These are phyloP conservation scores for Auriscalpium microsporum DNA, from an alignment of 768 basidiomycete genomes.

Conservation along the genomic window DNA sequence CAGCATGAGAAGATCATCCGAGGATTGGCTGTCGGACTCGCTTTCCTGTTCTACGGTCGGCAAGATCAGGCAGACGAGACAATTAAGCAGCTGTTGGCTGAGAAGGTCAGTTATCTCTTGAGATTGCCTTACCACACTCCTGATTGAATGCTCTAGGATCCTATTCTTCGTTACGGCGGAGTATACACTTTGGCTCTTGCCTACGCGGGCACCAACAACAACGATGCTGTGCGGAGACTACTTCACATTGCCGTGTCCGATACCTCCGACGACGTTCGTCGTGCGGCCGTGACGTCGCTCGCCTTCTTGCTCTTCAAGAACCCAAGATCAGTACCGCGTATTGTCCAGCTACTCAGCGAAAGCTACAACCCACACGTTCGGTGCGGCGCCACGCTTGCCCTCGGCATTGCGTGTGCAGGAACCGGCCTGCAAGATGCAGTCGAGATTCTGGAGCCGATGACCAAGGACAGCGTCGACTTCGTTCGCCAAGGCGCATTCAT, in stretches of 20 bases:
- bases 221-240: slow-evolving; percentile 83
- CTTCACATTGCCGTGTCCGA: slow-evolving; percentile 97
- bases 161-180: slow-evolving; percentile 94
- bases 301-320: slow-evolving; percentile 97
- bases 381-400: slow-evolving; percentile 91
- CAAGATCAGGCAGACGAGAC: slow-evolving; percentile 90
- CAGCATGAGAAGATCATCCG: slow-evolving; percentile 99
- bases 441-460: slow-evolving; percentile 95
- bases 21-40: slow-evolving; percentile 85
- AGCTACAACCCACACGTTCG: slow-evolving; percentile 99
- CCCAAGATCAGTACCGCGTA: slow-evolving; percentile 89
- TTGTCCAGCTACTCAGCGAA: slow-evolving; percentile 94
- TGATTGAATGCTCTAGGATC: slow-evolving; percentile 50
- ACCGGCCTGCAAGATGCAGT: slow-evolving; percentile 97
- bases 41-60: slow-evolving; percentile 86
- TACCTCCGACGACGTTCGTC: slow-evolving; percentile 92
- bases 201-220: slow-evolving; percentile 94
- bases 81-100: slow-evolving; percentile 66
- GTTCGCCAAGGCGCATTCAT: slow-evolving; percentile 97
- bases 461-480: slow-evolving; percentile 95
- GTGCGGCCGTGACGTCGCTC: slow-evolving; percentile 92
- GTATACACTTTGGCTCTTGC: slow-evolving; percentile 95
- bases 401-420: slow-evolving; percentile 96
- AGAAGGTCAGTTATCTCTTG: slow-evolving; percentile 53
- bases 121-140: too few relatives aligned